phyloP scores from a whole-genome alignment of 2,329 filamentous ascomycete species.

The Penicillium sp. region DNA sequence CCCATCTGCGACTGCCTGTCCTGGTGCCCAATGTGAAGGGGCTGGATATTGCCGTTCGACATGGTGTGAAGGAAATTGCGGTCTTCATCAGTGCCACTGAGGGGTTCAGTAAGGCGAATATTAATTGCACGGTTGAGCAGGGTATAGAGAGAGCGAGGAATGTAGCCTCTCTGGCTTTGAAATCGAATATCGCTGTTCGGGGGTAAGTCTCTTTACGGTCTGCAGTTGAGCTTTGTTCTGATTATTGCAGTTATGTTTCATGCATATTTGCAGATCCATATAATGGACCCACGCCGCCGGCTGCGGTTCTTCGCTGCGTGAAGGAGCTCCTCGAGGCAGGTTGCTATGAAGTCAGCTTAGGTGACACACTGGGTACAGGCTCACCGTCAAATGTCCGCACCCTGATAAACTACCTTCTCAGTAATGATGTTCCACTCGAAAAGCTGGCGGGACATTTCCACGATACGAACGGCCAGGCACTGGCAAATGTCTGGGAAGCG shows the following conservation, averaged over 20 bases:
- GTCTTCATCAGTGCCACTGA: conserved; percentile 43
- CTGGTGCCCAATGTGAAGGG: conserved; percentile 42
- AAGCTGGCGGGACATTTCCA: conserved; percentile 82
- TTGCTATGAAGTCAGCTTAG: conserved; percentile 83
- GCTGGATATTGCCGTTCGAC: conserved; percentile 53
- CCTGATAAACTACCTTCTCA: conserved; percentile 31
- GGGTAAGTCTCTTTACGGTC: conserved; percentile 21
- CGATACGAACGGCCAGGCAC: conserved; percentile 78
- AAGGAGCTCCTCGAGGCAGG: conserved; percentile 72
- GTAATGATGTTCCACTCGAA: conserved; percentile 57
- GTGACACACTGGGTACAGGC: conserved; percentile 87
- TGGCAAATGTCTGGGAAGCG: conserved; percentile 74
- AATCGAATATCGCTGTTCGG: conserved; percentile 30
- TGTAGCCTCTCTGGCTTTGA: conserved; percentile 29
- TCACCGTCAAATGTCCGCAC: conserved; percentile 45
- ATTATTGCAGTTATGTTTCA: conserved; percentile 30
- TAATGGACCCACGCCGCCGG: conserved; percentile 50
- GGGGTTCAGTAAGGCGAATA: conserved; percentile 42
- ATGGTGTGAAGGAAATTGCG: conserved; percentile 36
- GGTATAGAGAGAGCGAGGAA: conserved; percentile 32
- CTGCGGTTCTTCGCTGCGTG: conserved; percentile 47
- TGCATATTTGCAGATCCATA: conserved; percentile 45
- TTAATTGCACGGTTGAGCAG: conserved; percentile 39
- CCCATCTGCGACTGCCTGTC: conserved; percentile 32
- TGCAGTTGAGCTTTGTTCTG: not conserved